Conservation (phyloP, 202 grass and related monocot species). For the Bolboschoenoplectus hybrid region DNA sequence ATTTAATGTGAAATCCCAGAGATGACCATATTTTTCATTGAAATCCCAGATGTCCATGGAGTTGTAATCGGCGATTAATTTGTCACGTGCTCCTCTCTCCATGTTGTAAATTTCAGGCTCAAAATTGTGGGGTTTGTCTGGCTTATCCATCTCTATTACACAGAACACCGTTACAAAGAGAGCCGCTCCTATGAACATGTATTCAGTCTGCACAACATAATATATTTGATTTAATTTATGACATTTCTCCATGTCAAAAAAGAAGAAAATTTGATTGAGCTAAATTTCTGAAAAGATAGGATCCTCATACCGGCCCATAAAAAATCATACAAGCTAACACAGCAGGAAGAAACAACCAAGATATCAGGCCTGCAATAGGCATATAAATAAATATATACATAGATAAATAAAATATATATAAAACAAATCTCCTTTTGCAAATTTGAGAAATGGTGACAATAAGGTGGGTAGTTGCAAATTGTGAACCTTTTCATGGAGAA, state of each 20-base stretch:
- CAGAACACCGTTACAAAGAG: conserved; percentile 75
- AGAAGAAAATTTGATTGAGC: neutral
- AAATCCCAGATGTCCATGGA: conserved; percentile 99
- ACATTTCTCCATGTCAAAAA: neutral
- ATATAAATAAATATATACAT: conserved; percentile 19
- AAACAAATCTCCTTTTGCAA: neutral
- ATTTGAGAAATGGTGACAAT: neutral
- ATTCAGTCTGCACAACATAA: conserved; percentile 62
- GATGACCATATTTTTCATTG: conserved; percentile 96
- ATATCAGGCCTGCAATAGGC: conserved; percentile 68
- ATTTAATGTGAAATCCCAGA: conserved; percentile 94
- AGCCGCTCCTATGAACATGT: conserved; percentile 91
- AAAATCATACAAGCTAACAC: conserved; percentile 71
- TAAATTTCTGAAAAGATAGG: conserved; percentile 11
- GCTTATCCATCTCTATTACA: conserved; percentile 81
- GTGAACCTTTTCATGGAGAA: neutral
- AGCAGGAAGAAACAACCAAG: conserved; percentile 94
- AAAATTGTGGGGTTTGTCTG: conserved; percentile 93
- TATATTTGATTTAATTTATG: conserved; percentile 25
- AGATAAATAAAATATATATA: conserved; percentile 15
- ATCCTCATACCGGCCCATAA: conserved; percentile 62
- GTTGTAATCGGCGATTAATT: conserved; percentile 91
- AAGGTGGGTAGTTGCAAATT: conserved; percentile 5
- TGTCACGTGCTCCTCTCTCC: conserved; percentile 82
- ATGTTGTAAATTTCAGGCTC: conserved; percentile 96